Evolutionary conservation across 306 rosid species (phyloP).

Genomic region (Lupinus albus): DNA sequence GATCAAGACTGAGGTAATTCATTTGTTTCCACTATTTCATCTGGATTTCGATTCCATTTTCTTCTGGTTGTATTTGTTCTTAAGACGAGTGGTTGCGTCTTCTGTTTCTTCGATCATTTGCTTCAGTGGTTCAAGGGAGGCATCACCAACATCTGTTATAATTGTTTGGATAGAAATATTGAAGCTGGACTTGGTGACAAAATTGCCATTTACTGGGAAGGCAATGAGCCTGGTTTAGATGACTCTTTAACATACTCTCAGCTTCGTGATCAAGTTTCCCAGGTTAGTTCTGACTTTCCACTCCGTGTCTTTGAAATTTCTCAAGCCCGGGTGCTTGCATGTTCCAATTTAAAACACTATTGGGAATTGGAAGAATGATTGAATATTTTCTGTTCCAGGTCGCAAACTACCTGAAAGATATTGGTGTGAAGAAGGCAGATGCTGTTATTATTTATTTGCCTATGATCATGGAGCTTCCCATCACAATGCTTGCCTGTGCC

Average conservation of each 20-base stretch:
- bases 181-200: conserved; percentile 86
- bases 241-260: conserved; percentile 77
- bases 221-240: conserved; percentile 74
- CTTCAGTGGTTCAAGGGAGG: conserved; percentile 98
- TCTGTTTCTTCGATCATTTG: conserved; percentile 12
- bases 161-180: conserved; percentile 83
- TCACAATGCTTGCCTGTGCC: conserved; percentile 98
- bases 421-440: conserved; percentile 83
- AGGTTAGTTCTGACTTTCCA: conserved; percentile 56
- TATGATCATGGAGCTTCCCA: conserved; percentile 96
- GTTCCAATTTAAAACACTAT: too few relatives aligned
- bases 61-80: conserved; percentile 14
- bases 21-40: neutral
- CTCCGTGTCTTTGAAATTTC: conserved; percentile 14
- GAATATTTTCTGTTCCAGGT: conserved; percentile 57
- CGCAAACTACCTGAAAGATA: conserved; percentile 79
- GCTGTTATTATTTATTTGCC: conserved; percentile 92
- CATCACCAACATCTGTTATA: conserved; percentile 84
- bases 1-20: conserved; percentile 75
- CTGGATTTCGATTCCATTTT: conserved; percentile 28
- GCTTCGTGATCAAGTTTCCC: conserved; percentile 81
- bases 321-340: conserved; percentile 29
- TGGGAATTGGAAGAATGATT: conserved; percentile 31
- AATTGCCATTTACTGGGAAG: conserved; percentile 87
- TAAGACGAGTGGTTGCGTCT: conserved; percentile 20